Conservation (phyloP, 306 rosid species). For the Bauhinia variegata region DNA sequence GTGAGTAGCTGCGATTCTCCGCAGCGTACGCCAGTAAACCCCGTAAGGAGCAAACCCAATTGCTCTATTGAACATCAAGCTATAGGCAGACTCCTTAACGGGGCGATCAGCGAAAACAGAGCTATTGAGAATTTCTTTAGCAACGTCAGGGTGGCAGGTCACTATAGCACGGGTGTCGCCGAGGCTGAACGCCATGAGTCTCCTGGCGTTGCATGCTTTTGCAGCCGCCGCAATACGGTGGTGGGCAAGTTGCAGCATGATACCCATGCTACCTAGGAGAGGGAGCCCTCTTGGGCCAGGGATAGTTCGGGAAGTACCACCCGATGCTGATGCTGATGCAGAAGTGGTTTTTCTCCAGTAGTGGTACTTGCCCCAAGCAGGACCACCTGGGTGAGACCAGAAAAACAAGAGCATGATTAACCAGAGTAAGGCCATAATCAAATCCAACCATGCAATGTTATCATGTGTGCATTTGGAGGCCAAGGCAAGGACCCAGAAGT, state of each 20-base stretch:
- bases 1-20: constrained; percentile 74
- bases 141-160: constrained; percentile 75
- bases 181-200: constrained; percentile 93
- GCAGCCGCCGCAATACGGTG: constrained; percentile 66
- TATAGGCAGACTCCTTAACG: constrained; percentile 82
- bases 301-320: constrained; percentile 24
- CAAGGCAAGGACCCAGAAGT: constrained; percentile 73
- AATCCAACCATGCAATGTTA: constrained; percentile 47
- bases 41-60: constrained; percentile 93
- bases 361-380: constrained; percentile 89
- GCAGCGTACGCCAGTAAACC: constrained; percentile 79
- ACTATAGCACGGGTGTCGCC: constrained; percentile 71
- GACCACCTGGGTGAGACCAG: constrained; percentile 97
- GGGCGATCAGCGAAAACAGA: constrained; percentile 85
- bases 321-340: no score
- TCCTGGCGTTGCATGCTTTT: constrained; percentile 52
- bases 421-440: constrained; percentile 47
- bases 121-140: constrained; percentile 75
- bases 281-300: constrained; percentile 93
- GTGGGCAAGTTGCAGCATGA: constrained; percentile 74
- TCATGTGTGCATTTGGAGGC: constrained; percentile 60
- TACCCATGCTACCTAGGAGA: constrained; percentile 73
- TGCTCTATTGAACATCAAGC: constrained; percentile 84
- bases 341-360: constrained; percentile 14
- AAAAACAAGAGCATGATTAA: constrained; percentile 46